phyloP scores from a whole-genome alignment of 192 early-diverging fungal species.

The Cetraspora pellucida region DNA sequence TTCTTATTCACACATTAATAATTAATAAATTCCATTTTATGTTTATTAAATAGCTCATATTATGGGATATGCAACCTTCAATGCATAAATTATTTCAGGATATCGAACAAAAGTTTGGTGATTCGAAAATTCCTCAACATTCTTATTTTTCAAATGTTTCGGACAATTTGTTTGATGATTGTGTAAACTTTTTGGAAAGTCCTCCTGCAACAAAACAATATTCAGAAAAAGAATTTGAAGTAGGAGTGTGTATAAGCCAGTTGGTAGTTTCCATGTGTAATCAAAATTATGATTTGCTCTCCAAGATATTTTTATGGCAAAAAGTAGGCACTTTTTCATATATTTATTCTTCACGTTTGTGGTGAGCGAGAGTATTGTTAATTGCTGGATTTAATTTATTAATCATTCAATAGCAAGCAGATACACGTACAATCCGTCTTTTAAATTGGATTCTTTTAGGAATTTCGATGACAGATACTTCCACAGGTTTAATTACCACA shows the following conservation, averaged over 20 bases:
- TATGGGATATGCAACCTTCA: conserved; percentile 41
- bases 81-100: conserved; percentile 37
- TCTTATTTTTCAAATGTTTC: conserved; percentile 45
- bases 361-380: background rate
- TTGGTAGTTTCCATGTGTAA: conserved; percentile 41
- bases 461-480: conserved; percentile 27
- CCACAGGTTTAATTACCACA: conserved; percentile 31
- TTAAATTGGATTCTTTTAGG: conserved; percentile 49
- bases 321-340: conserved; percentile 29
- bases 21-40: too few species aligned
- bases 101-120: conserved; percentile 39
- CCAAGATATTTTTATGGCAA: conserved; percentile 38
- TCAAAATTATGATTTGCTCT: conserved; percentile 28
- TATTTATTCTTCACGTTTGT: background rate
- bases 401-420: conserved; percentile 33
- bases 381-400: background rate
- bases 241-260: conserved; percentile 40
- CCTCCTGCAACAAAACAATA: conserved; percentile 36
- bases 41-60: conserved; percentile 37
- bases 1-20: background rate
- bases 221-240: conserved; percentile 48
- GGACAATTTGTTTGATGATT: conserved; percentile 36
- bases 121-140: conserved; percentile 15
- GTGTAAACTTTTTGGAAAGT: conserved; percentile 40
- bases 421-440: conserved; percentile 43